phyloP scores from a whole-genome alignment of 345 rosid species.

The Carallia pectinifolia region DNA sequence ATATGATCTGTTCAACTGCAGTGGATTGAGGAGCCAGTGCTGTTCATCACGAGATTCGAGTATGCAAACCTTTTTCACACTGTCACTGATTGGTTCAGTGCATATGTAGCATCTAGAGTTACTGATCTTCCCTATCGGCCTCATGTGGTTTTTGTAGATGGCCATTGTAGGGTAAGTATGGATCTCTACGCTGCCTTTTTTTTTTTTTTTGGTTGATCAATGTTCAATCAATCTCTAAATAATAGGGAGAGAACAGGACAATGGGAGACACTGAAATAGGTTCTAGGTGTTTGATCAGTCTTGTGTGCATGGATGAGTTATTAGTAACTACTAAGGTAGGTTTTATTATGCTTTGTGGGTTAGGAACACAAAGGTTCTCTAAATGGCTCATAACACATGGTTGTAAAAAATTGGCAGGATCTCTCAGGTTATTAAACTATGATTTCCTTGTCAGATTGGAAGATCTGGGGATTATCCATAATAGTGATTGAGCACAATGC shows the following conservation, averaged over 20 bases:
- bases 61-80: slow-evolving; percentile 95
- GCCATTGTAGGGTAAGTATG: slow-evolving; percentile 66
- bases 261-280: no score
- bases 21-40: slow-evolving; percentile 95
- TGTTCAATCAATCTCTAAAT: neutral
- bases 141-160: slow-evolving; percentile 77
- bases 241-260: neutral
- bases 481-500: no score
- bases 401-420: no score
- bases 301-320: no score
- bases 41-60: slow-evolving; percentile 71
- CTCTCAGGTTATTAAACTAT: no score
- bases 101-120: slow-evolving; percentile 81
- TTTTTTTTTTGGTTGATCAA: neutral
- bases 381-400: no score
- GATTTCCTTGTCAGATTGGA: no score
- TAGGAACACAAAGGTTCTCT: no score
- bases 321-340: no score
- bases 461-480: no score
- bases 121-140: slow-evolving; percentile 85
- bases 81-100: slow-evolving; percentile 90
- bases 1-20: slow-evolving; percentile 23
- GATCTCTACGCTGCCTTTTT: slow-evolving; percentile 3
- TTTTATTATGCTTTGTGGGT: no score
- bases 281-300: no score